Conservation (phyloP, 768 basidiomycete species). For the Boletellus emodensis region DNA sequence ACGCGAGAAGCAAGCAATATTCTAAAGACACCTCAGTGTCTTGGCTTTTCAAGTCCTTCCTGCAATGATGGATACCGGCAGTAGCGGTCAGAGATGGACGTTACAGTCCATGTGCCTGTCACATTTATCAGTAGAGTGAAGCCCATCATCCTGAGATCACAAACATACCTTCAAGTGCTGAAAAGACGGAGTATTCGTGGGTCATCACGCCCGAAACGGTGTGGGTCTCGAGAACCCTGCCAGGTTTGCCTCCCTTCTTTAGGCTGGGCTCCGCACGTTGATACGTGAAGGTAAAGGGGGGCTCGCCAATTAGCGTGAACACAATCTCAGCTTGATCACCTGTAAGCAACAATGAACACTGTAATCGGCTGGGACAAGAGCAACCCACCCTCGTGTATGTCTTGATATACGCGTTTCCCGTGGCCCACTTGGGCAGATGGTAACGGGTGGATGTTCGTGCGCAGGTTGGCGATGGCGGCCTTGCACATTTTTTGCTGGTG, state of each 20-base stretch:
- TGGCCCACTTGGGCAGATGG: slow-evolving; percentile 88
- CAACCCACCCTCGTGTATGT: slow-evolving; percentile 78
- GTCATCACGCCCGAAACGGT: slow-evolving; percentile 77
- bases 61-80: slow-evolving; percentile 83
- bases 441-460: slow-evolving; percentile 70
- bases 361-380: background rate
- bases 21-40: slow-evolving; percentile 14
- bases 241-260: slow-evolving; percentile 65
- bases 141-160: background rate
- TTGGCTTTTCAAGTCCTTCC: slow-evolving; percentile 41
- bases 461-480: slow-evolving; percentile 71
- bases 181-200: slow-evolving; percentile 85
- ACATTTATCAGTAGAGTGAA: slow-evolving; percentile 1
- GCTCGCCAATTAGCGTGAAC: slow-evolving; percentile 85
- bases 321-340: slow-evolving; percentile 92
- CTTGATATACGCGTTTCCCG: slow-evolving; percentile 76
- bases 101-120: slow-evolving; percentile 86
- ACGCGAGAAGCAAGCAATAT: slow-evolving; percentile 12
- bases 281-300: slow-evolving; percentile 96
- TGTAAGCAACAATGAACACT: slow-evolving; percentile 25
- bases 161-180: slow-evolving; percentile 77
- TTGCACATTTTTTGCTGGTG: slow-evolving; percentile 93
- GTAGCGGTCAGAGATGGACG: slow-evolving; percentile 83
- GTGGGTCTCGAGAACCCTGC: slow-evolving; percentile 86
- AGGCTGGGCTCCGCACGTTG: slow-evolving; percentile 71